Evolutionary conservation across 2,329 filamentous ascomycete genomes (phyloP).

Genomic region (Pseudogymnoascus sp.): DNA sequence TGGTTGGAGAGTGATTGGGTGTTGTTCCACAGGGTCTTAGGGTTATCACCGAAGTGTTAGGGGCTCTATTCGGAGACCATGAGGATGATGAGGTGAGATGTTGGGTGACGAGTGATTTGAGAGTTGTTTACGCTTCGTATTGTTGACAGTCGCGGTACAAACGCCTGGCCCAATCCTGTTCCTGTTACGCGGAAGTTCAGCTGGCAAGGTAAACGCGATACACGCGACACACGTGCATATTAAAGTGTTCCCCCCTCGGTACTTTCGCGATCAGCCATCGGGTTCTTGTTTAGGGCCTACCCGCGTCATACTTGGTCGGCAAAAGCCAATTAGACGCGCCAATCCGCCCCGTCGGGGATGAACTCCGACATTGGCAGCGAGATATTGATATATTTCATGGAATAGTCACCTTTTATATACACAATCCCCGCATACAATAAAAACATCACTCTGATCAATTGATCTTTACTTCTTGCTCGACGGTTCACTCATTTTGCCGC

Average conservation of each 20-base stretch:
- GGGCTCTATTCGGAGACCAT: slow-evolving; percentile 7
- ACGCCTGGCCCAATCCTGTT: slow-evolving; percentile 6
- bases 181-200: slow-evolving; percentile 8
- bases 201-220: slow-evolving; percentile 8
- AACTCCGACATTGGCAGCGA: slow-evolving; percentile 3
- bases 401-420: slow-evolving; percentile 1
- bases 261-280: slow-evolving; percentile 4
- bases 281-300: slow-evolving; percentile 4
- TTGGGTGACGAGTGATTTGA: slow-evolving; percentile 3
- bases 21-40: slow-evolving; percentile 5
- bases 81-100: slow-evolving; percentile 1
- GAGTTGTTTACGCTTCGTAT: neutral
- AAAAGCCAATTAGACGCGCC: slow-evolving; percentile 6
- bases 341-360: slow-evolving; percentile 2
- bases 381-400: slow-evolving; percentile 6
- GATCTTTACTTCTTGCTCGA: neutral
- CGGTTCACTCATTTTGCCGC: slow-evolving; percentile 2
- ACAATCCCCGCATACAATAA: neutral
- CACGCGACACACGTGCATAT: slow-evolving; percentile 8
- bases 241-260: slow-evolving; percentile 4
- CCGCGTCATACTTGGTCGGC: slow-evolving; percentile 6
- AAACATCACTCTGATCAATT: neutral
- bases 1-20: slow-evolving; percentile 7
- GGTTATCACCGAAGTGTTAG: slow-evolving; percentile 4
- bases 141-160: slow-evolving; percentile 7